These are phyloP conservation scores for Hypoxylon sp. DNA, from an alignment of 2,329 filamentous ascomycete species.

Conservation along the genomic window DNA sequence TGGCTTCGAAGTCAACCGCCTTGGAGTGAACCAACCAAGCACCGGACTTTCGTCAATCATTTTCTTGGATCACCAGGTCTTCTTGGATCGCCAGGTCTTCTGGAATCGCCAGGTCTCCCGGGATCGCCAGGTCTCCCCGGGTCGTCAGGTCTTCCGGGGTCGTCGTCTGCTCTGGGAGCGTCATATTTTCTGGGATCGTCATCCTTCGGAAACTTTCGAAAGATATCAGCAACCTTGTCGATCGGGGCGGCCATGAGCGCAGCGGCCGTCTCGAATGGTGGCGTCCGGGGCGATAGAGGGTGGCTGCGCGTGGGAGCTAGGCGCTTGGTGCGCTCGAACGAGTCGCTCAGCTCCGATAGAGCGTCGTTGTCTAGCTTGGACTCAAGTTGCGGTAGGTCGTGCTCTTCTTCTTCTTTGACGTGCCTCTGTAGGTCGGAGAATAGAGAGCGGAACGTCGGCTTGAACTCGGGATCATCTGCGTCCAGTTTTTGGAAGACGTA, in stretches of 20 bases:
- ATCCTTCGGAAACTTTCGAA: conserved; percentile 53
- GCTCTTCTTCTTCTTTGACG: conserved; percentile 62
- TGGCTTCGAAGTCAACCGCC: too few relatives aligned
- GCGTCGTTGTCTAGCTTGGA: conserved; percentile 52
- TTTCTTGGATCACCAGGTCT: too few relatives aligned
- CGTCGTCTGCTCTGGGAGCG: too few relatives aligned
- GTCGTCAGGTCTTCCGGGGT: too few relatives aligned
- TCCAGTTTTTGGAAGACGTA: conserved; percentile 62
- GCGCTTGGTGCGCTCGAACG: conserved; percentile 64
- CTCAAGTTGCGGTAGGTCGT: conserved; percentile 63
- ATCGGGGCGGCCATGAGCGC: conserved; percentile 67
- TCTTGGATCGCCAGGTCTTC: too few relatives aligned
- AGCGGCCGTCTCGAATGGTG: conserved; percentile 66
- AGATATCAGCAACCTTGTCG: conserved; percentile 66
- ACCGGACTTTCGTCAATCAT: too few relatives aligned
- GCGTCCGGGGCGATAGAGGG: conserved; percentile 62
- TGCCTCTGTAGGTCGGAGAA: conserved; percentile 59
- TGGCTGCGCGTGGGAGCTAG: conserved; percentile 66
- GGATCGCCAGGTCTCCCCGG: too few relatives aligned
- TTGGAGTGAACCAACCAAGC: too few relatives aligned
- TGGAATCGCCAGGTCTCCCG: too few relatives aligned
- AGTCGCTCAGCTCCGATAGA: conserved; percentile 54
- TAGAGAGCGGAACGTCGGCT: conserved; percentile 56
- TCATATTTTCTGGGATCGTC: too few relatives aligned
- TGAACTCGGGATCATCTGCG: conserved; percentile 56